Percentiles rank a stretch among this genome's conserved stretches.
These are phyloP conservation scores for Malassezia restricta DNA, from an alignment of 1,284 basidiomycete species.

Conservation along the genomic window DNA sequence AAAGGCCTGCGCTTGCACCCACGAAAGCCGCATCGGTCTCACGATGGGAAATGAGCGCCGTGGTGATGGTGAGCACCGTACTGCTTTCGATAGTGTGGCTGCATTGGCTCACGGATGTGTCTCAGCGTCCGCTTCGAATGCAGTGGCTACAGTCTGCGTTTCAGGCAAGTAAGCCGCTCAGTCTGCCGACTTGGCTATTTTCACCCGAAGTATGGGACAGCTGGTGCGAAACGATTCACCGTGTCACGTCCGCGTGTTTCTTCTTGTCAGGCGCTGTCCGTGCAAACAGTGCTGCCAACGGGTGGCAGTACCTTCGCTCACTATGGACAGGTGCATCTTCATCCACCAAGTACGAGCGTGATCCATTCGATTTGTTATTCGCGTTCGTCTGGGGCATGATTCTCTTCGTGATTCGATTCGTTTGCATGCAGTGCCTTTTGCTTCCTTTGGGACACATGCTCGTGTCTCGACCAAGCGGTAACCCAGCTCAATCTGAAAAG, in stretches of 20 bases:
- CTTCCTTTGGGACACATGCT: constrained; percentile 23
- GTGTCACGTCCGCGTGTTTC: constrained; percentile 4
- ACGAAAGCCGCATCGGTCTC: background rate
- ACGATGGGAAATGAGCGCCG: background rate
- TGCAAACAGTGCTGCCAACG: background rate
- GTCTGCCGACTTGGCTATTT: no score
- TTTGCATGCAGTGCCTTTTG: constrained; percentile 28
- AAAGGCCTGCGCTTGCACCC: no score
- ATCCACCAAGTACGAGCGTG: constrained; percentile 15
- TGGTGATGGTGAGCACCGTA: background rate
- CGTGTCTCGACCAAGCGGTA: constrained; percentile 12
- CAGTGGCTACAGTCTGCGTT: background rate
- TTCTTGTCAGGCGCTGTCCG: constrained; percentile 1
- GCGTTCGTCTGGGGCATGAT: constrained; percentile 32
- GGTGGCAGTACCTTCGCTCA: background rate
- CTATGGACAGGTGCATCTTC: background rate
- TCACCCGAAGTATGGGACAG: background rate
- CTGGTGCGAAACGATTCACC: background rate
- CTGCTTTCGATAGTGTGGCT: background rate
- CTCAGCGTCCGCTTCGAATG: background rate
- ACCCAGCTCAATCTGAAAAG: background rate
- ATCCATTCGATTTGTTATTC: constrained; percentile 28
- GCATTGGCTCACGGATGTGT: background rate
- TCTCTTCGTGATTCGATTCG: constrained; percentile 27
- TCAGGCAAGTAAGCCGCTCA: background rate